These are phyloP conservation scores for Pleurotus cornucopiae DNA, from an alignment of 768 basidiomycete genomes.

Conservation along the genomic window DNA sequence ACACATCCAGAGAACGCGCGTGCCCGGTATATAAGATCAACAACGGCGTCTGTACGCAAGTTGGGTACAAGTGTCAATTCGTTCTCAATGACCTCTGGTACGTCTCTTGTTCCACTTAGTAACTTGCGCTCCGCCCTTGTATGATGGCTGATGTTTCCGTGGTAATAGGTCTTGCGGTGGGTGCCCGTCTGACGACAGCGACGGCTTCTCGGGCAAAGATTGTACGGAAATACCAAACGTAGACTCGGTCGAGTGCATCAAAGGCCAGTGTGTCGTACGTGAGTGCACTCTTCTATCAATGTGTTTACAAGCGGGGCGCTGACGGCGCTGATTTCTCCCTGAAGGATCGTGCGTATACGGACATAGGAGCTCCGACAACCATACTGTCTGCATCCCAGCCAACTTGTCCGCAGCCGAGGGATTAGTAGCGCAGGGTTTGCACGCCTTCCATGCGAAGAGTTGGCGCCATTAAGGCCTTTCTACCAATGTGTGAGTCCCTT, in stretches of 20 bases:
- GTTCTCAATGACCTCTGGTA: slow-evolving; percentile 22
- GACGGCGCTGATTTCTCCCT: not conserved
- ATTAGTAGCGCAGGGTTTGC: no score
- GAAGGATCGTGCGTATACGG: not conserved
- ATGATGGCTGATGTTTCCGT: not conserved
- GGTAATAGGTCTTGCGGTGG: slow-evolving; percentile 25
- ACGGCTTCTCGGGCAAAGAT: slow-evolving; percentile 31
- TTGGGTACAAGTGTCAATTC: slow-evolving; percentile 20
- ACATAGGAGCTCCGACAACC: not conserved
- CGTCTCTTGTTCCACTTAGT: slow-evolving; percentile 3
- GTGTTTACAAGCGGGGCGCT: not conserved
- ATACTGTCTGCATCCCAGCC: not conserved
- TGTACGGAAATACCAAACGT: slow-evolving; percentile 41
- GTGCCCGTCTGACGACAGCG: slow-evolving; percentile 16
- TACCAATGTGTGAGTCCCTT: no score
- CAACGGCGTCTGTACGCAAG: slow-evolving; percentile 6
- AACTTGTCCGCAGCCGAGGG: no score
- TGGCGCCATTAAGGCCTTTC: no score
- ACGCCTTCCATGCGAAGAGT: no score
- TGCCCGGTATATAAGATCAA: slow-evolving; percentile 19
- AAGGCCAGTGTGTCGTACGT: slow-evolving; percentile 34
- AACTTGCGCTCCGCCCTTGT: not conserved
- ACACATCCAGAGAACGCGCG: slow-evolving; percentile 16
- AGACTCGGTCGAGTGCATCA: slow-evolving; percentile 29
- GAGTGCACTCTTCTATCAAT: slow-evolving; percentile 10